Evolutionary conservation across 1,284 basidiomycete genomes (phyloP).

Genomic region (Cystobasidium pallidum): DNA sequence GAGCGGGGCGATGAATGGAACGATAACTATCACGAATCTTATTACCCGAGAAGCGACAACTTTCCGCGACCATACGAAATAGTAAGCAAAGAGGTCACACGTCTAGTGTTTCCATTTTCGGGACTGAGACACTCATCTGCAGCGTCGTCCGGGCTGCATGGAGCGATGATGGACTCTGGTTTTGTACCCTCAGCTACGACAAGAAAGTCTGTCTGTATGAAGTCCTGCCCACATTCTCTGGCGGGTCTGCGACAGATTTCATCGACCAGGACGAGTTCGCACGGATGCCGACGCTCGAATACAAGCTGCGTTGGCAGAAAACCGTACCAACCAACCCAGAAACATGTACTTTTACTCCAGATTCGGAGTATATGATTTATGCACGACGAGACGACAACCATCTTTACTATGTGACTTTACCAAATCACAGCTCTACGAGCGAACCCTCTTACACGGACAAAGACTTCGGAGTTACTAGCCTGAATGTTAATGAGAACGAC

Average conservation of each 20-base stretch:
- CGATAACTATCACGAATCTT: slow-evolving; percentile 47
- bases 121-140: not conserved
- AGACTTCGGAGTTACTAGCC: slow-evolving; percentile 11
- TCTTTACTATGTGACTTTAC: slow-evolving; percentile 49
- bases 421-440: not conserved
- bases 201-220: slow-evolving; percentile 48
- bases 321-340: slow-evolving; percentile 47
- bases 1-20: slow-evolving; percentile 51
- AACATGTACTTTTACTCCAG: slow-evolving; percentile 49
- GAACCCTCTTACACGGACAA: not conserved
- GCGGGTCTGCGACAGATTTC: not conserved
- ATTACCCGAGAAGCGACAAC: slow-evolving; percentile 43
- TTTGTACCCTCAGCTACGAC: slow-evolving; percentile 52
- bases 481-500: slow-evolving; percentile 51
- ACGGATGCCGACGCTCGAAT: slow-evolving; percentile 23
- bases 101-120: no score
- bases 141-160: slow-evolving; percentile 49
- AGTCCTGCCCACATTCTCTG: not conserved
- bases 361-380: slow-evolving; percentile 47
- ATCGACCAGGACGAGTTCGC: slow-evolving; percentile 46
- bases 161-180: slow-evolving; percentile 38
- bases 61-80: slow-evolving; percentile 48
- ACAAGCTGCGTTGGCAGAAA: slow-evolving; percentile 33
- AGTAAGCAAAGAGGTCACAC: no score
- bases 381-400: slow-evolving; percentile 50